Base-by-base conservation (phyloP, 2,329 filamentous ascomycete species). In the Trichophyton mentagrophytes region DNA sequence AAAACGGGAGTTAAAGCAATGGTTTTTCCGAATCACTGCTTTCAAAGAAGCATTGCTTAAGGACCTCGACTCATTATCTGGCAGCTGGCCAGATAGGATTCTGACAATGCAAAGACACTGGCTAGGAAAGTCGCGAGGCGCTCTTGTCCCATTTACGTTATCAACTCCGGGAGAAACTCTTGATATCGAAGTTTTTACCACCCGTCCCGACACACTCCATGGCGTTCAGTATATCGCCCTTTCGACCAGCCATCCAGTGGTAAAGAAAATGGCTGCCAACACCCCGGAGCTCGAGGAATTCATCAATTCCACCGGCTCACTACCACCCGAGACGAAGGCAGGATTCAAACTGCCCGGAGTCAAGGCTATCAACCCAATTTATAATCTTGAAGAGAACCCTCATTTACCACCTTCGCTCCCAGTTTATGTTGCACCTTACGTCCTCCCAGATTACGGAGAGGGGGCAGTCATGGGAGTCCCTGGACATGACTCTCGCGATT, bases 401-500 rank as follows among this genome's bases (percentile, higher is more conserved):
- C 63, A 66, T 11, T 66, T 73, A 57, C 61, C 74, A 15, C 63
- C 68, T n/a, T 68, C 70, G 36, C 62, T 95, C 3, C 89, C 90
- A 0, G 79, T 95, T 3, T 95, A 87, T 68, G 87, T 89, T 22
- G 89, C 90, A 8, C 86, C 89, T 0, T 95, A 95, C 69, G 90
- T 95, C 9, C 78, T 95, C 3, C 87, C 86, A 27, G 88, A 90
- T 68, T 93, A 95, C 66, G 89, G 90, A 15, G 87, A 90, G 65
- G 90, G 90, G 0, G 90, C 90, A 8, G 87, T 95, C 1, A 95
- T 96, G 90, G 90, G 90, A 49, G 90, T 95, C 6, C 90, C 90
- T 0, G 90, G 85, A 1, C 90, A 96, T 69, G 90, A 96, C 71
- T 70, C 79, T 3, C 82, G 89, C 59, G 90, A 96, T 67, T 79